phyloP scores from a whole-genome alignment of 2,329 filamentous ascomycete genomes.

The Neonectria faginata region DNA sequence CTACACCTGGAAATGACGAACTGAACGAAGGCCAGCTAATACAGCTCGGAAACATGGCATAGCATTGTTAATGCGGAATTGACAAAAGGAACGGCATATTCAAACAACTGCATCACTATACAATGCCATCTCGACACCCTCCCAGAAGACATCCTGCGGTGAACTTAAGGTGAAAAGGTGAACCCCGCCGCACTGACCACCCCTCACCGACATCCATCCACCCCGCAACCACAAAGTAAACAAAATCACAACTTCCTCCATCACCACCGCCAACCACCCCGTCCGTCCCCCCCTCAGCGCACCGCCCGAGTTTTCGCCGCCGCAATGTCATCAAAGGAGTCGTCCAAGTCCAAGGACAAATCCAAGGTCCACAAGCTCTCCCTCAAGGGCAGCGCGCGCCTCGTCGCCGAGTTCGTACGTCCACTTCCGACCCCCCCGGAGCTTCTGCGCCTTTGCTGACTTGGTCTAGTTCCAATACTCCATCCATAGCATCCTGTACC shows the following conservation, averaged over 20 bases:
- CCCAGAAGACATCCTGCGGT: not conserved
- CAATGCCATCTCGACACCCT: not conserved
- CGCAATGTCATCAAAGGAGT: conserved; percentile 49
- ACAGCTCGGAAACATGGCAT: not conserved
- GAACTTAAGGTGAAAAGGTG: conserved; percentile 28
- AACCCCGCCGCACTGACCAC: conserved; percentile 44
- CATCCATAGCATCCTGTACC: conserved; percentile 94
- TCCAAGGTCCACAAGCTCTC: conserved; percentile 96
- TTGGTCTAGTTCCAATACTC: conserved; percentile 87
- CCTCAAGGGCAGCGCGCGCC: conserved; percentile 83
- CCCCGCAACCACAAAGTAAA: not conserved
- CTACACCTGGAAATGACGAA: not conserved
- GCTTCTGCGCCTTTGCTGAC: not conserved
- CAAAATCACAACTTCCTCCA: not conserved
- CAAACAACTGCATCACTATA: not conserved
- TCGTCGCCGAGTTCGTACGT: conserved; percentile 94
- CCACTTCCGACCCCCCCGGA: conserved; percentile 67
- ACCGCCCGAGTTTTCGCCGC: not conserved
- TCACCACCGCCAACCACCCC: conserved; percentile 7
- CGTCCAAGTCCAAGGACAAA: conserved; percentile 68
- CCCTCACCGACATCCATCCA: conserved; percentile 8
- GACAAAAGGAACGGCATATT: not conserved
- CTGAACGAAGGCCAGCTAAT: too few relatives aligned
- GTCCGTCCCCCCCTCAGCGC: not conserved
- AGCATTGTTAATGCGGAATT: not conserved